A percentile compares a stretch with the other conserved stretches of the same genome.
These are phyloP conservation scores for Pharus latifolius DNA, from an alignment of 176 grass and related monocot species.

Conservation along the genomic window DNA sequence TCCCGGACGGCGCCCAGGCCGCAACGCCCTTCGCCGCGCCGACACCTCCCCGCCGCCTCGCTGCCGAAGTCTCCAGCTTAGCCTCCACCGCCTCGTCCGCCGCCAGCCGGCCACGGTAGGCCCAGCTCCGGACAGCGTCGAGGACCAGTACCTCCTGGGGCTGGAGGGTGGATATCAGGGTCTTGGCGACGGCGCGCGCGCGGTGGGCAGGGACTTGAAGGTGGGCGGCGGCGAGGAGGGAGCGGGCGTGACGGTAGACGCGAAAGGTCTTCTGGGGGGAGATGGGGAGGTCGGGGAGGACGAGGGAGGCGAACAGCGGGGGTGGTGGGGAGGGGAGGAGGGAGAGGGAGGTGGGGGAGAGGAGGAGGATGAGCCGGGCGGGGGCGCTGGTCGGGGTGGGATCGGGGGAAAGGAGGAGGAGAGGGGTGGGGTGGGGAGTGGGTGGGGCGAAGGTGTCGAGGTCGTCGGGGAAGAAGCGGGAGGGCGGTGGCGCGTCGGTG, in stretches of 20 bases:
- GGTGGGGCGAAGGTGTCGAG: conserved; percentile 59
- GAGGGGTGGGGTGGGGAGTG: conserved; percentile 29
- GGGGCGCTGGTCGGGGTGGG: conserved; percentile 12
- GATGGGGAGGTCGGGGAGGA: conserved; percentile 56
- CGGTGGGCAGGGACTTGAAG: conserved; percentile 36
- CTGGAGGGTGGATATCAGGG: conserved; percentile 40
- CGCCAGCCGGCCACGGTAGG: conserved; percentile 54
- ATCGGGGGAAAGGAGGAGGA: conserved; percentile 40
- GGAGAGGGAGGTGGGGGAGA: conserved; percentile 58
- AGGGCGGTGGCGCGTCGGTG: conserved; percentile 58
- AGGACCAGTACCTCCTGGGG: conserved; percentile 66
- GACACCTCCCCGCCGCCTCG: conserved; percentile 24
- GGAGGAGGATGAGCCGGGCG: conserved; percentile 38
- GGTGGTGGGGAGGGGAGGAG: conserved; percentile 28
- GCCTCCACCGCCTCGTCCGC: conserved; percentile 59
- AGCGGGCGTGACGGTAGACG: conserved; percentile 35
- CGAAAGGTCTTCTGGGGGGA: conserved; percentile 35
- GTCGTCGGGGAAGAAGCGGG: conserved; percentile 60
- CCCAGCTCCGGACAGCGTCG: conserved; percentile 46
- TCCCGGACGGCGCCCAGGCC: conserved; percentile 54
- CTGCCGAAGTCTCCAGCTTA: conserved; percentile 80
- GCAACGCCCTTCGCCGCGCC: conserved; percentile 30
- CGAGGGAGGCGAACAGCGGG: conserved; percentile 40
- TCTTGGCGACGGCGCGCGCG: conserved; percentile 45
- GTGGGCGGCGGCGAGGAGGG: conserved; percentile 44